Evolutionary conservation across 257 asterid species (phyloP).

Genomic region (Fraxinus excelsior): DNA sequence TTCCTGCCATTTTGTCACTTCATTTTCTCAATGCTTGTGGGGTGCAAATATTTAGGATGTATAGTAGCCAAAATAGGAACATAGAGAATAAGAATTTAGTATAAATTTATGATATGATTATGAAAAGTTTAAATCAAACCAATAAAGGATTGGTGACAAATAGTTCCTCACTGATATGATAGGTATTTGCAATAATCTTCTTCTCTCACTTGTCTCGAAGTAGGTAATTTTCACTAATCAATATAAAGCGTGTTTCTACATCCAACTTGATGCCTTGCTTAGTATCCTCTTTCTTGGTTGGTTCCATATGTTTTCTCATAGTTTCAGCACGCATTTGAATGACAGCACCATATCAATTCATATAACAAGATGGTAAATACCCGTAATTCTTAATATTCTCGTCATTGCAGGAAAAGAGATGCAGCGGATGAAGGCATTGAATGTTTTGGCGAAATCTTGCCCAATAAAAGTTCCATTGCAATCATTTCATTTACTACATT

Average conservation of each 20-base stretch:
- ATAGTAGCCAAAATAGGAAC: not conserved
- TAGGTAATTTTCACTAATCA: not conserved
- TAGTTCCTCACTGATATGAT: not conserved
- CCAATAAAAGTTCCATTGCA: slow-evolving; percentile 28
- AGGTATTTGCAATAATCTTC: not conserved
- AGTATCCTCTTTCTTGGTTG: not conserved
- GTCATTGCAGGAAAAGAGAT: slow-evolving; percentile 71
- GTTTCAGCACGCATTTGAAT: not conserved
- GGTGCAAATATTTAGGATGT: not conserved
- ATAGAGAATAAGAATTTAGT: not conserved
- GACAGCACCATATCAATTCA: not conserved
- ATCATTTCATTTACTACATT: slow-evolving; percentile 35
- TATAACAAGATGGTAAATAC: not conserved
- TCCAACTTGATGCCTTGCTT: not conserved
- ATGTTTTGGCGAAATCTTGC: slow-evolving; percentile 57
- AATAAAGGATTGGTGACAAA: not conserved
- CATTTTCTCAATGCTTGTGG: not conserved
- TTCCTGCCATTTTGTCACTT: not conserved
- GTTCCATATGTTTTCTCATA: not conserved
- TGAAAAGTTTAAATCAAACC: not conserved
- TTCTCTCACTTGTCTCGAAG: not conserved
- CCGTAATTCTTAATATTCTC: not conserved
- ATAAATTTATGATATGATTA: no score
- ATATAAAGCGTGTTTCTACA: not conserved
- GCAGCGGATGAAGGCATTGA: slow-evolving; percentile 58